Percentiles rank a stretch among this genome's conserved stretches.
Conservation (phyloP, 805 yeast genomes). For the Cyberlindnera xishuangbannaensis region DNA sequence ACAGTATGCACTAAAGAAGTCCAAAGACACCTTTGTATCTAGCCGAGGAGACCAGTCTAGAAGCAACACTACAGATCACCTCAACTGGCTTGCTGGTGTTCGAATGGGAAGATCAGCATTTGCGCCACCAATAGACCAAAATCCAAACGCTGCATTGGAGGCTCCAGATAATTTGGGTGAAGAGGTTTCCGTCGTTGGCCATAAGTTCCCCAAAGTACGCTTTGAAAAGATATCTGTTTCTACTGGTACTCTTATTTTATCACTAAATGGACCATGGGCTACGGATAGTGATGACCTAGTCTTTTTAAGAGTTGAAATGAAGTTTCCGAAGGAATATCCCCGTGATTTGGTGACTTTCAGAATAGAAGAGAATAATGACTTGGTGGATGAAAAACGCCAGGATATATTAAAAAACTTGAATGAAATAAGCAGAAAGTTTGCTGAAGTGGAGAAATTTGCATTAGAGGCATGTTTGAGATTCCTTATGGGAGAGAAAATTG, state of each 20-base stretch:
- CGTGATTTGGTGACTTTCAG: slow-evolving; percentile 49
- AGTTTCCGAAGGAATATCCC: slow-evolving; percentile 74
- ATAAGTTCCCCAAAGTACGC: slow-evolving; percentile 77
- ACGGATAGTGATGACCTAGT: slow-evolving; percentile 36
- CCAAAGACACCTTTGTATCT: slow-evolving; percentile 35
- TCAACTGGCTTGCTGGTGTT: slow-evolving; percentile 93
- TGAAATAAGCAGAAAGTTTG: slow-evolving; percentile 50
- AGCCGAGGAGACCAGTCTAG: slow-evolving; percentile 29
- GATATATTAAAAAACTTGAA: slow-evolving; percentile 47
- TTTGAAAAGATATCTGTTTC: slow-evolving; percentile 88
- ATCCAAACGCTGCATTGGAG: slow-evolving; percentile 34
- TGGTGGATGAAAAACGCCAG: slow-evolving; percentile 41
- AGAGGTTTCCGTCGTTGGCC: slow-evolving; percentile 84
- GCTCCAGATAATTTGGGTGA: slow-evolving; percentile 72
- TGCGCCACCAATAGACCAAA: too few relatives aligned
- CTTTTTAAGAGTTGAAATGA: slow-evolving; percentile 64
- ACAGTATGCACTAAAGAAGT: too few relatives aligned
- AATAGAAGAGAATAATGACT: slow-evolving; percentile 76
- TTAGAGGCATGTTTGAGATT: slow-evolving; percentile 74
- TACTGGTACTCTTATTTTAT: slow-evolving; percentile 70
- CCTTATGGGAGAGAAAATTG: slow-evolving; percentile 76
- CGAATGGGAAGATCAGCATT: slow-evolving; percentile 41
- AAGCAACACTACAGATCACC: slow-evolving; percentile 49
- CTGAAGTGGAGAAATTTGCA: slow-evolving; percentile 58
- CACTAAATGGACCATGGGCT: slow-evolving; percentile 80